Conservation (phyloP, 169 alveolate genomes). For the Plasmodium blacklocki region DNA sequence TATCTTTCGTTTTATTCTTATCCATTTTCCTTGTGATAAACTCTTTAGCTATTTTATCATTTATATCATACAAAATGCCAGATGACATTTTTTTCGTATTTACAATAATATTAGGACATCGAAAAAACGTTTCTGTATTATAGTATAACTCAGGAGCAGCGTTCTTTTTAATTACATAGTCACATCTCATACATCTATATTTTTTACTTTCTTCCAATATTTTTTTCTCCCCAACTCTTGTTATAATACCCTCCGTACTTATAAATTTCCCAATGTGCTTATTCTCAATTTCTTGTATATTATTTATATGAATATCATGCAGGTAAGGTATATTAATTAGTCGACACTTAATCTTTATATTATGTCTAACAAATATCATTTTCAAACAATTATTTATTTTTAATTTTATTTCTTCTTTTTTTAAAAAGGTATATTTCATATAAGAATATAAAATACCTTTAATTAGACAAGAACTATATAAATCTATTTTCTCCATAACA, state of each 20-base stretch:
- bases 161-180: constrained; percentile 73
- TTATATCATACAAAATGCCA: too few species aligned
- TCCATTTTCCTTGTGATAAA: background rate
- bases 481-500: constrained; percentile 46
- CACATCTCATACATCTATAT: constrained; percentile 81
- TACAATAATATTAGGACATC: constrained; percentile 46
- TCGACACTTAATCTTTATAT: constrained; percentile 59
- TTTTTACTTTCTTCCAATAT: constrained; percentile 81
- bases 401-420: constrained; percentile 20
- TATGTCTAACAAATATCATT: constrained; percentile 55
- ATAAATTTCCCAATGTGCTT: constrained; percentile 63
- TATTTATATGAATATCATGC: constrained; percentile 42
- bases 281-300: constrained; percentile 55
- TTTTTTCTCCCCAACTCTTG: constrained; percentile 78
- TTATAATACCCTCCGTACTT: constrained; percentile 65
- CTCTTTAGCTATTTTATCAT: too few species aligned
- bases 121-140: constrained; percentile 62
- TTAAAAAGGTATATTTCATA: constrained; percentile 31
- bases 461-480: constrained; percentile 53
- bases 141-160: constrained; percentile 80
- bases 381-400: constrained; percentile 65
- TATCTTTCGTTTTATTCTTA: background rate
- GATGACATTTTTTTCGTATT: constrained; percentile 1
- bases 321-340: constrained; percentile 45
- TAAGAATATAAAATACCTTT: constrained; percentile 52